These are phyloP conservation scores for Alternaria triticimaculans DNA, from an alignment of 2,329 filamentous ascomycete species.

Conservation along the genomic window DNA sequence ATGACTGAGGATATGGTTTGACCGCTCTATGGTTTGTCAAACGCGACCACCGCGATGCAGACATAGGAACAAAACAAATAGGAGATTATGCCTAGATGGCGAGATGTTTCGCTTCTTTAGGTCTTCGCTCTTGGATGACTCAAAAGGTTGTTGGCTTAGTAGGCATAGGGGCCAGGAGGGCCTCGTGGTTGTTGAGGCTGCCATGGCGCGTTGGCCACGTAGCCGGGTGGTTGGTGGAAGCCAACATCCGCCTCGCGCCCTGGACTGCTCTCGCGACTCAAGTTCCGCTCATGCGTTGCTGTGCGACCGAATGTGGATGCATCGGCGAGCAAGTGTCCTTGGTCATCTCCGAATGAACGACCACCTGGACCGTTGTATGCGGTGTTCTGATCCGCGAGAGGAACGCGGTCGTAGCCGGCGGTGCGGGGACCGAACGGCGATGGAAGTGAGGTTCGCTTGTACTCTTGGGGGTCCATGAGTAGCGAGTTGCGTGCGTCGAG, in stretches of 20 bases:
- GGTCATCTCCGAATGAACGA: constrained; percentile 34
- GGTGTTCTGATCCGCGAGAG: constrained; percentile 45
- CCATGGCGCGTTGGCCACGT: constrained; percentile 33
- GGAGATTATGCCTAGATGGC: background rate
- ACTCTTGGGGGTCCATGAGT: constrained; percentile 68
- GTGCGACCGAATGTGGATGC: constrained; percentile 43
- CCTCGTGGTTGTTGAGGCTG: constrained; percentile 31
- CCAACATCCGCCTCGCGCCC: constrained; percentile 38
- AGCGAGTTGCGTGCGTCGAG: constrained; percentile 87
- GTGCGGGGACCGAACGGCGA: constrained; percentile 37
- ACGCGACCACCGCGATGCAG: background rate
- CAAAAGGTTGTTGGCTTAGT: constrained; percentile 19
- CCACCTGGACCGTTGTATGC: constrained; percentile 30
- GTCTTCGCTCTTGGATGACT: background rate
- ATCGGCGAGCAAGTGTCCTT: constrained; percentile 43
- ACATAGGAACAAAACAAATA: background rate
- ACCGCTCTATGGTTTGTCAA: constrained; percentile 1
- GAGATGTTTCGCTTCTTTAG: background rate
- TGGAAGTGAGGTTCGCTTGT: constrained; percentile 48
- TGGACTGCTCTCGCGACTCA: constrained; percentile 37
- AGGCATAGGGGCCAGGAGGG: constrained; percentile 32
- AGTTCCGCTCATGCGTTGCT: constrained; percentile 29
- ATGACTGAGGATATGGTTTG: background rate
- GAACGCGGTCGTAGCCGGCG: constrained; percentile 47
- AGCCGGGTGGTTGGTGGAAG: constrained; percentile 28